phyloP scores from a whole-genome alignment of 306 rosid genomes.

The Lagenaria siceraria region DNA sequence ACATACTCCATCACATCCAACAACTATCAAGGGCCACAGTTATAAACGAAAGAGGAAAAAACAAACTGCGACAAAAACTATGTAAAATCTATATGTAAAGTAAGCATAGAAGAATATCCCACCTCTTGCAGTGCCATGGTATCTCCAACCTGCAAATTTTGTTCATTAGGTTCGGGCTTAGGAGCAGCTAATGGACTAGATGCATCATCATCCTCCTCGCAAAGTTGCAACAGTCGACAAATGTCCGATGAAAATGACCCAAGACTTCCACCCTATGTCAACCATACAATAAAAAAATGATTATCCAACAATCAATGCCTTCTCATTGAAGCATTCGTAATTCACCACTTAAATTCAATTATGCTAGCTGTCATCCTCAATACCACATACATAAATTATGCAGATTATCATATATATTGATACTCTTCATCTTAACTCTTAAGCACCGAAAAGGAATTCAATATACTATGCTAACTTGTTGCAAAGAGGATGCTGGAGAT shows the following conservation, averaged over 20 bases:
- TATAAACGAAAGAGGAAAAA: background rate
- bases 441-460: constrained; percentile 8
- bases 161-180: constrained; percentile 81
- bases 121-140: constrained; percentile 54
- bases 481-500: constrained; percentile 90
- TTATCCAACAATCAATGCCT: constrained; percentile 29
- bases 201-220: constrained; percentile 99
- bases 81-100: background rate
- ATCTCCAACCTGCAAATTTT: constrained; percentile 46
- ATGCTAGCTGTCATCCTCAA: background rate
- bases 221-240: constrained; percentile 75
- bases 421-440: background rate
- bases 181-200: constrained; percentile 79
- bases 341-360: constrained; percentile 4
- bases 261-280: constrained; percentile 70
- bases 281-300: constrained; percentile 27
- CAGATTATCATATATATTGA: background rate
- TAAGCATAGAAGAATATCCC: constrained; percentile 6
- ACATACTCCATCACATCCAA: background rate
- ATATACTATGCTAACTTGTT: constrained; percentile 56
- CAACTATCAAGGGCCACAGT: background rate
- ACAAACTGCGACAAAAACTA: background rate
- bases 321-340: constrained; percentile 12
- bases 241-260: constrained; percentile 98
- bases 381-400: constrained; percentile 9